These are phyloP conservation scores for Umbelopsis vinacea DNA, from an alignment of 192 early-diverging fungal species.

Conservation along the genomic window DNA sequence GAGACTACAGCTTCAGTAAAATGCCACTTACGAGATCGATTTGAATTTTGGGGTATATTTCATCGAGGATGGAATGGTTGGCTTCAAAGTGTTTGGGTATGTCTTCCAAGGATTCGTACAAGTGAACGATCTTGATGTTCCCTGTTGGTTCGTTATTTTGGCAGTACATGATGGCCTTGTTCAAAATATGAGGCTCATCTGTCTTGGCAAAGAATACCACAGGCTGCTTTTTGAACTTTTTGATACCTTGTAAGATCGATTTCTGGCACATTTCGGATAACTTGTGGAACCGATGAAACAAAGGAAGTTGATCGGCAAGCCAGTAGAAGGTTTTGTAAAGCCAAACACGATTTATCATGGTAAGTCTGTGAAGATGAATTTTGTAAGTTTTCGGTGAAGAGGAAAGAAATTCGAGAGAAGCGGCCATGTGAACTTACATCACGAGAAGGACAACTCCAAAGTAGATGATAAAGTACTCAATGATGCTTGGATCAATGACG, in stretches of 20 bases:
- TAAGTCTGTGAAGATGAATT: background rate
- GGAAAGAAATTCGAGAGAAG: background rate
- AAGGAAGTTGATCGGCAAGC: conserved; percentile 32
- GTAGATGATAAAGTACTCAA: conserved; percentile 55
- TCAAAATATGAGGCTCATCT: conserved; percentile 58
- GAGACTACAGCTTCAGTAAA: background rate
- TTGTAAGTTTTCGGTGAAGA: background rate
- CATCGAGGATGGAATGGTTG: conserved; percentile 59
- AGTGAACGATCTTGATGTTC: conserved; percentile 55
- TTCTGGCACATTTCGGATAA: conserved; percentile 21
- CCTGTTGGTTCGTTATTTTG: conserved; percentile 49
- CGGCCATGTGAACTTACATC: conserved; percentile 21
- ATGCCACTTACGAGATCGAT: conserved; percentile 39
- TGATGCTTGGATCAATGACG: conserved; percentile 45
- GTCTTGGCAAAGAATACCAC: conserved; percentile 63
- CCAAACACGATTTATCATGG: conserved; percentile 46
- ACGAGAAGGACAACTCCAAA: conserved; percentile 48
- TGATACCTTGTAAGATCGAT: conserved; percentile 38
- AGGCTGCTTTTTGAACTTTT: conserved; percentile 40
- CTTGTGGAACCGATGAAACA: conserved; percentile 6
- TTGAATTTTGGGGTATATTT: conserved; percentile 55
- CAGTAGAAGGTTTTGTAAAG: conserved; percentile 44
- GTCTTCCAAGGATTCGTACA: conserved; percentile 45
- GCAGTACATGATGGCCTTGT: conserved; percentile 60
- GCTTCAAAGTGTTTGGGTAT: conserved; percentile 59